phyloP scores from a whole-genome alignment of 805 yeast genomes.

The Candida insectalens region DNA sequence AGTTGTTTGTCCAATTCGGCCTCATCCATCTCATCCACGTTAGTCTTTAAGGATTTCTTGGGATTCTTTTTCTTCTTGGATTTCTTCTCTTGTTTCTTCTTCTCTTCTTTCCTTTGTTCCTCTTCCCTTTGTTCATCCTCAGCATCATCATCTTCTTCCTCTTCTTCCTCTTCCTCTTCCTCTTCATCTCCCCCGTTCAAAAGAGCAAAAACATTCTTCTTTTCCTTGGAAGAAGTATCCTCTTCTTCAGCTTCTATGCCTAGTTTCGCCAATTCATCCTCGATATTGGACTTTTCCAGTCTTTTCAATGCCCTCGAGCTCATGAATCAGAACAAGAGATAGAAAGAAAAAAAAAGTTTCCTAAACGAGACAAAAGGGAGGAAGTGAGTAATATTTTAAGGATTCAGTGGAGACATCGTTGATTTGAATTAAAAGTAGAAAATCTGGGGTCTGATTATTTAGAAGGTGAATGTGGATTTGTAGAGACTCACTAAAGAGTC shows the following conservation, averaged over 20 bases:
- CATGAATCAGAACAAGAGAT: slow-evolving; percentile 27
- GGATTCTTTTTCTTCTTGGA: slow-evolving; percentile 9
- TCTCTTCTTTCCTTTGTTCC: background rate
- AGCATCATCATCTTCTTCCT: background rate
- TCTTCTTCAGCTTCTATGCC: slow-evolving; percentile 11
- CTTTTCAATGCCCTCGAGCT: slow-evolving; percentile 41
- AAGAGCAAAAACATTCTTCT: slow-evolving; percentile 37
- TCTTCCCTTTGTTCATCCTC: background rate
- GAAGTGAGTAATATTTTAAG: too few relatives aligned
- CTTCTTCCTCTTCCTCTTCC: slow-evolving; percentile 1
- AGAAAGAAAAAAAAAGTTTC: too few relatives aligned
- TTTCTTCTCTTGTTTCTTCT: slow-evolving; percentile 1
- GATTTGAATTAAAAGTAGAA: too few relatives aligned
- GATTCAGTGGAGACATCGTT: too few relatives aligned
- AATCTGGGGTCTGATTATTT: background rate
- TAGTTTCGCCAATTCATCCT: slow-evolving; percentile 13
- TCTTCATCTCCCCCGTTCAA: slow-evolving; percentile 11
- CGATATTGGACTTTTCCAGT: slow-evolving; percentile 26
- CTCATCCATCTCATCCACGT: slow-evolving; percentile 20
- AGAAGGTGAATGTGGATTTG: slow-evolving; percentile 1
- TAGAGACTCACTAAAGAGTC: background rate
- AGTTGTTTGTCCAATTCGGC: slow-evolving; percentile 48
- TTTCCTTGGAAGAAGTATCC: slow-evolving; percentile 3
- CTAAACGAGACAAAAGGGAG: too few relatives aligned
- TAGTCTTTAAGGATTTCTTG: slow-evolving; percentile 8